phyloP scores from a whole-genome alignment of 2,329 filamentous ascomycete species.

The Triangularia setosa region DNA sequence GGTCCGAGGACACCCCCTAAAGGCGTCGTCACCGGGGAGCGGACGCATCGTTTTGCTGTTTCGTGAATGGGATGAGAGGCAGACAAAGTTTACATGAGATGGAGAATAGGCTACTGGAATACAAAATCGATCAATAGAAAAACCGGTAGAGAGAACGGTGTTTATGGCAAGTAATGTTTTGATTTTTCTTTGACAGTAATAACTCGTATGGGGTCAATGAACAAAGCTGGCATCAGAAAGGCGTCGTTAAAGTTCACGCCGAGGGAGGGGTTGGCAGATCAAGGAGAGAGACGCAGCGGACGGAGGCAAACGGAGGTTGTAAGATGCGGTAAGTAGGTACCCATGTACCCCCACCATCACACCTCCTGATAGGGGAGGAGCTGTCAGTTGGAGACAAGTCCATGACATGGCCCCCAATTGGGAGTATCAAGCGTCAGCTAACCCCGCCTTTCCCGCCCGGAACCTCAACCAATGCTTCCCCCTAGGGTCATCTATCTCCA shows the following conservation, averaged over 20 bases:
- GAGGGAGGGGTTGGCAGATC: neutral
- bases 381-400: neutral
- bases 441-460: neutral
- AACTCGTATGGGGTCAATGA: neutral
- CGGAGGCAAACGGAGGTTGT: neutral
- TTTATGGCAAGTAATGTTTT: neutral
- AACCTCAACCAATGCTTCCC: neutral
- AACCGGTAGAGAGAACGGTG: neutral
- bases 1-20: slow-evolving; percentile 38
- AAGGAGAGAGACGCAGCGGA: neutral
- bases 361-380: neutral
- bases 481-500: neutral
- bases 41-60: slow-evolving; percentile 22
- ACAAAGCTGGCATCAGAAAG: neutral
- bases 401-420: no score
- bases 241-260: neutral
- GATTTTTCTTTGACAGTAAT: neutral
- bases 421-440: neutral
- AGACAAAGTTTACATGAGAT: neutral
- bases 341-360: neutral
- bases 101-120: neutral
- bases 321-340: neutral
- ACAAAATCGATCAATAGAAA: neutral
- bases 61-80: neutral
- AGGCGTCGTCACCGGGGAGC: slow-evolving; percentile 38